Base-by-base conservation (phyloP, 2,329 filamentous ascomycete genomes). In the Talaromyces rugulosus region DNA sequence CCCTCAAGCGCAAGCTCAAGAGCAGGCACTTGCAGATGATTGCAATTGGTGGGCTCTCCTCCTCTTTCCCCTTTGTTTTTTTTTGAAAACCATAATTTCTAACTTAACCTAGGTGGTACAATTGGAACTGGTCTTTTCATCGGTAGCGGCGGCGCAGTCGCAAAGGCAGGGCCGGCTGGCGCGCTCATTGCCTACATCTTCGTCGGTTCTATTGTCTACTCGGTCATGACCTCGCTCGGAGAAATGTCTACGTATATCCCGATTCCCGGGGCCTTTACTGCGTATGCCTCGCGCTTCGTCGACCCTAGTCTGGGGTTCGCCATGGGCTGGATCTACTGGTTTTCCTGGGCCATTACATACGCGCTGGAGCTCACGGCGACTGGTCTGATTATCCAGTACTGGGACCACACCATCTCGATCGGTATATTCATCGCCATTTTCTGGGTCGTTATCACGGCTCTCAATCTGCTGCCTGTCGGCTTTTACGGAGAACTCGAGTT, bases 11-110 rank as follows among this genome's bases (percentile, higher is more conserved):
- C 71, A 90, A 88, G 78, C 78, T 96, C 69, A 96, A 96, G 79
- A 89, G 88, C 30, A 83, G 92, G 55, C 95, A 99, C 80, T 74
- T 98, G 73, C 94, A 98, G 80, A 98, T 98, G 94, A 98, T 98
- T 81, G 95, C 95, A 30, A 96, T 98, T 69, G 93, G 92, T 72
- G 90, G 90, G 59, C 93, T 18, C 16, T 18, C 14, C n/a, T 36
- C 8, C n/a, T n/a, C n/a, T n/a, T 31, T 27, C 40, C n/a, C 23
- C 9, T 23, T 7, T 23, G 5, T 31, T n/a, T 31, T n/a, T 44
- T 5, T 27, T 40, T 34, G 2, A 23, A 23, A n/a, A 28, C 30
- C 27, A 18, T 27, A 12, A 16, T 18, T 40, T 64, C 5, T 34
- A 30, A 11, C 5, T 56, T 36, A 23, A 8, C 23, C n/a, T 34